phyloP scores from a whole-genome alignment of 139 green algal species.

The Edaphochlamys debaryana region DNA sequence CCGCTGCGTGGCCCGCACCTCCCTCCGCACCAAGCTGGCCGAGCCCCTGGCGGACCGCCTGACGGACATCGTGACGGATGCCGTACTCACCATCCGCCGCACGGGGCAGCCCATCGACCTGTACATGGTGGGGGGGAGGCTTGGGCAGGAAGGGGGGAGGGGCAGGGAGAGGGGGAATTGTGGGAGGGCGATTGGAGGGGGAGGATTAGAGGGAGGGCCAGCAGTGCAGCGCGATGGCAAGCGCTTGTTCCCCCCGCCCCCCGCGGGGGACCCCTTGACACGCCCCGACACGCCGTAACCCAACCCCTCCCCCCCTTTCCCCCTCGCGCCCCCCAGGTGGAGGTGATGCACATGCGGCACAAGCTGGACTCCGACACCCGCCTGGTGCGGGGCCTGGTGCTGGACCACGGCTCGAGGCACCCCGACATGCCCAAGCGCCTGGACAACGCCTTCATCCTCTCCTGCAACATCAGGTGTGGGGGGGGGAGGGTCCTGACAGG shows the following conservation, averaged over 20 bases:
- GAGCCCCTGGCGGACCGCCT: slow-evolving; percentile 82
- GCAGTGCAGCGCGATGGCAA: too few species aligned
- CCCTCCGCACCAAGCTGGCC: slow-evolving; percentile 92
- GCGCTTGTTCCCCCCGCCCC: too few species aligned
- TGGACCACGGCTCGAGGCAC: slow-evolving; percentile 97
- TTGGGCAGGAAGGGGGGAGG: neutral
- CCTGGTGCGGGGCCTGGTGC: slow-evolving; percentile 93
- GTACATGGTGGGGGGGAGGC: slow-evolving; percentile 84
- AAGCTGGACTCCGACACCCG: slow-evolving; percentile 94
- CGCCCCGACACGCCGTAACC: too few species aligned
- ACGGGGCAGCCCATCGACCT: slow-evolving; percentile 91
- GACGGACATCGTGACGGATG: slow-evolving; percentile 91
- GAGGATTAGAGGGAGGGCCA: too few species aligned
- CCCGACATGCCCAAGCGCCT: slow-evolving; percentile 98
- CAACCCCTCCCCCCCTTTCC: neutral
- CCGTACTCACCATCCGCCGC: slow-evolving; percentile 83
- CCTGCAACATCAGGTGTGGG: slow-evolving; percentile 86
- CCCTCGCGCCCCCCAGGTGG: slow-evolving; percentile 72
- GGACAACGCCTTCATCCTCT: slow-evolving; percentile 94
- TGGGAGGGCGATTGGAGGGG: neutral
- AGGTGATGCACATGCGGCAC: slow-evolving; percentile 99
- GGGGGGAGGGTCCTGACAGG: too few species aligned
- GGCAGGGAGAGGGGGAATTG: neutral
- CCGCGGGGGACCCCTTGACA: too few species aligned
- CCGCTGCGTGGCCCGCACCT: slow-evolving; percentile 91